A percentile compares a stretch with the other conserved stretches of the same genome.
Conservation (phyloP, 164 flowering plant genomes). For the Nelumbo lutea region DNA sequence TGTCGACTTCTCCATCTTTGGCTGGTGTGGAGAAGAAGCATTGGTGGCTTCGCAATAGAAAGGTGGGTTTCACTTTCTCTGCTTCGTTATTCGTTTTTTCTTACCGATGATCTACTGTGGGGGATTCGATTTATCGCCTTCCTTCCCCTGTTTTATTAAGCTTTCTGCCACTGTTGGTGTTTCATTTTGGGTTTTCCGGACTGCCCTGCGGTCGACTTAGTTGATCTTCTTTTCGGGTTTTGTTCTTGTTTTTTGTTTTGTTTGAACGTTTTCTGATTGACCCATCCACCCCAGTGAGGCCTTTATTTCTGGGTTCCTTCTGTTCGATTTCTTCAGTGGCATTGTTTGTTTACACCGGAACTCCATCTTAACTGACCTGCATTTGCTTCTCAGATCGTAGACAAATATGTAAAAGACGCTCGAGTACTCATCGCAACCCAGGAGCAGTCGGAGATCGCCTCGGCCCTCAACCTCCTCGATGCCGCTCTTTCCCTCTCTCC, state of each 20-base stretch:
- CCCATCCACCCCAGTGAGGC: too few relatives aligned
- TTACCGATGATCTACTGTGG: too few relatives aligned
- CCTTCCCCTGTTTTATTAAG: too few relatives aligned
- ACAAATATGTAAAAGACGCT: constrained; percentile 74
- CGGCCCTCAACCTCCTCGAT: constrained; percentile 74
- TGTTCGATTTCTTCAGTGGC: too few relatives aligned
- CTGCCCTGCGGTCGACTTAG: too few relatives aligned
- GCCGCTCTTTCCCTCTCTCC: constrained; percentile 75
- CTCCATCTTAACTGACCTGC: not conserved
- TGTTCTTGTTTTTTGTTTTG: not conserved
- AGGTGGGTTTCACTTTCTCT: constrained; percentile 35
- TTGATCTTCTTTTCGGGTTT: not conserved
- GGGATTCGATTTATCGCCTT: too few relatives aligned
- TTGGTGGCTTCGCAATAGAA: constrained; percentile 90
- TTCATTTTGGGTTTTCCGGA: too few relatives aligned
- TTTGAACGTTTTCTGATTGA: not conserved
- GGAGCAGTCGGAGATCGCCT: constrained; percentile 52
- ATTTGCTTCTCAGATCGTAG: constrained; percentile 53
- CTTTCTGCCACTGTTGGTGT: too few relatives aligned
- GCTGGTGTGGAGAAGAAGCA: constrained; percentile 59
- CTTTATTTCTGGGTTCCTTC: too few relatives aligned
- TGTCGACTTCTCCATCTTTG: constrained; percentile 48
- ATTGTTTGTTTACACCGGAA: too few relatives aligned
- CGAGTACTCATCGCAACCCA: constrained; percentile 53
- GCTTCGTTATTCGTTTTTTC: not conserved